Conservation (phyloP, 2,329 filamentous ascomycete genomes). For the Alternaria conjuncta region DNA sequence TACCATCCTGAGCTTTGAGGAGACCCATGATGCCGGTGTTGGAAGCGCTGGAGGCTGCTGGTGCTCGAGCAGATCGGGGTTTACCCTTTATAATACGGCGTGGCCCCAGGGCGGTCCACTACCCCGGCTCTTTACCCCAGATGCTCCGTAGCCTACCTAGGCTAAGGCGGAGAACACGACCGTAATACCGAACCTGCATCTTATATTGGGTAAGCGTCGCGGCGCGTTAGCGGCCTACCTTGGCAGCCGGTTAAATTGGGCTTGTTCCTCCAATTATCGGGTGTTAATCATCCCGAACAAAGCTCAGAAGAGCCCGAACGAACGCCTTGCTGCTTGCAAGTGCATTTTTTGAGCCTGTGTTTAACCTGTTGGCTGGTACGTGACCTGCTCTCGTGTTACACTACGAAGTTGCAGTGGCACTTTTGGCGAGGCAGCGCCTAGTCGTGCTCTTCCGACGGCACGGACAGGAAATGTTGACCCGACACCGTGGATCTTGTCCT, state of each 20-base stretch:
- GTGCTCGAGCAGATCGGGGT: constrained; percentile 12
- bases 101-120: constrained; percentile 1
- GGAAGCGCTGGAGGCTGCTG: constrained; percentile 16
- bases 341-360: constrained; percentile 4
- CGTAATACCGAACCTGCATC: constrained; percentile 35
- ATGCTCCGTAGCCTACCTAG: constrained; percentile 17
- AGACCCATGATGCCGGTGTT: constrained; percentile 34
- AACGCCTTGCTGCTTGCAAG: constrained; percentile 7
- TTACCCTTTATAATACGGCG: constrained; percentile 31
- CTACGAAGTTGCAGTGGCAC: constrained; percentile 11
- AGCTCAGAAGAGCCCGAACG: constrained; percentile 11
- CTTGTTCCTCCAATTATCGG: constrained; percentile 27
- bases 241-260: constrained; percentile 36
- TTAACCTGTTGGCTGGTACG: constrained; percentile 12
- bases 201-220: constrained; percentile 32
- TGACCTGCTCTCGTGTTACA: constrained; percentile 20
- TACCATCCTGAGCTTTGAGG: constrained; percentile 30
- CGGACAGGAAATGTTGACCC: neutral
- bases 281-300: constrained; percentile 19
- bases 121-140: constrained; percentile 37
- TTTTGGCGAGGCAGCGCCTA: neutral
- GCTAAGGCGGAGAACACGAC: constrained; percentile 31
- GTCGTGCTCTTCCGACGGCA: neutral
- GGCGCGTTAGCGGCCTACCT: constrained; percentile 22
- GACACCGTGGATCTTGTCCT: neutral